Evolutionary conservation across 176 grass and related monocot genomes (phyloP).

Genomic region (Secale cereale): DNA sequence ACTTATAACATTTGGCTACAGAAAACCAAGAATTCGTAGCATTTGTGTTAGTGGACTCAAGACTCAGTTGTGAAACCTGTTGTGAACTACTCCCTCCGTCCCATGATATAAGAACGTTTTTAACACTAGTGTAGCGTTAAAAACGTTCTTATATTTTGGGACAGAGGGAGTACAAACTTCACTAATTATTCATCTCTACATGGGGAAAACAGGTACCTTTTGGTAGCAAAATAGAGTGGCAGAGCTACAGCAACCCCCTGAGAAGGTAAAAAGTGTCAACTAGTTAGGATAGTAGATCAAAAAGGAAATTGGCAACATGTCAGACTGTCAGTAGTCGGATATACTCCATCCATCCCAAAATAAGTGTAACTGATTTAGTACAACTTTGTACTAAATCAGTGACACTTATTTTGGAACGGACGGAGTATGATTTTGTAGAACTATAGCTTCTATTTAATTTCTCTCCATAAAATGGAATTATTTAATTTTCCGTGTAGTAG

Average conservation of each 20-base stretch:
- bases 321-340: neutral
- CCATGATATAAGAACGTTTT: too few species aligned
- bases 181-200: conserved; percentile 14
- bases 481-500: neutral
- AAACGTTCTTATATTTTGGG: too few species aligned
- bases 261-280: conserved; percentile 13
- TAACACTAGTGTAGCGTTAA: too few species aligned
- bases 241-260: conserved; percentile 98
- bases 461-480: neutral
- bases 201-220: conserved; percentile 54
- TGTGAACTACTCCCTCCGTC: too few species aligned
- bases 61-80: neutral
- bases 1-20: neutral
- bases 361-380: too few species aligned
- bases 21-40: neutral
- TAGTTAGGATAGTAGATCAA: conserved; percentile 14
- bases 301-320: neutral
- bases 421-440: neutral
- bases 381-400: too few species aligned
- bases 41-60: neutral
- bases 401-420: too few species aligned
- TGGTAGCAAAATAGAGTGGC: conserved; percentile 94
- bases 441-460: neutral
- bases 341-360: too few species aligned
- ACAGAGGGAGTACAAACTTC: too few species aligned